phyloP scores from a whole-genome alignment of 2,329 filamentous ascomycete genomes.

The Helotiales sp. region DNA sequence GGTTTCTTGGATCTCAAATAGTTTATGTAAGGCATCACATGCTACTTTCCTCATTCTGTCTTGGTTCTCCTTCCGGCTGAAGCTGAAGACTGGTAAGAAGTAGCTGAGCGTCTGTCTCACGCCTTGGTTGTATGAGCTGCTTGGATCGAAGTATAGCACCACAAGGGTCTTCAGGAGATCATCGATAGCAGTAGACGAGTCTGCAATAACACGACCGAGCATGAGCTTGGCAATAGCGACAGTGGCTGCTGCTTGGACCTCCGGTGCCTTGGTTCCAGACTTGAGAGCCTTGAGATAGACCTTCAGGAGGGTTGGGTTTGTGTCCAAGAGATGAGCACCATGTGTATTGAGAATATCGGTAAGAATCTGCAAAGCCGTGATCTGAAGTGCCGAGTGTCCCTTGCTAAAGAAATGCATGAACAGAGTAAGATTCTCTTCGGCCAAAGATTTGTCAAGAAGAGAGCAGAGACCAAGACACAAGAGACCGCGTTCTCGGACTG shows the following conservation, averaged over 20 bases:
- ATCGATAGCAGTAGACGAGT: slow-evolving; percentile 57
- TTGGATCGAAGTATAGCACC: slow-evolving; percentile 85
- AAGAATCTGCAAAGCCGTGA: slow-evolving; percentile 86
- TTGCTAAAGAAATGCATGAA: slow-evolving; percentile 97
- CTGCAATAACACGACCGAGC: slow-evolving; percentile 74
- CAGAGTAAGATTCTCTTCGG: slow-evolving; percentile 85
- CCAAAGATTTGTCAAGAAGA: slow-evolving; percentile 85
- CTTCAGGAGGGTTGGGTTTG: slow-evolving; percentile 72
- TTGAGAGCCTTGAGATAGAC: slow-evolving; percentile 83
- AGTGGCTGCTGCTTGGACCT: slow-evolving; percentile 79
- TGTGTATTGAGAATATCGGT: slow-evolving; percentile 92
- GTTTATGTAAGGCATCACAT: slow-evolving; percentile 71
- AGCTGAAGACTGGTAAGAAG: slow-evolving; percentile 93
- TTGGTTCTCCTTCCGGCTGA: slow-evolving; percentile 80
- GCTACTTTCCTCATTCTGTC: slow-evolving; percentile 75
- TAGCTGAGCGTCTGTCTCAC: slow-evolving; percentile 88
- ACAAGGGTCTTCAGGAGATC: slow-evolving; percentile 84
- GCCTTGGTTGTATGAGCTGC: slow-evolving; percentile 75
- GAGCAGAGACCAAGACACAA: slow-evolving; percentile 89
- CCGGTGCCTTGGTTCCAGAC: slow-evolving; percentile 64
- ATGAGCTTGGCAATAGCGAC: slow-evolving; percentile 84
- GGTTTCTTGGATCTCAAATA: slow-evolving; percentile 71
- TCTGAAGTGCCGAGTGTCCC: slow-evolving; percentile 85
- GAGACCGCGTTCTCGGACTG: slow-evolving; percentile 86
- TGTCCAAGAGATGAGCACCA: slow-evolving; percentile 71